Evolutionary conservation across 2,329 filamentous ascomycete species (phyloP), one percentile per base, ranked within the genome.

Genomic region (Mycocentrospora acerina): DNA sequence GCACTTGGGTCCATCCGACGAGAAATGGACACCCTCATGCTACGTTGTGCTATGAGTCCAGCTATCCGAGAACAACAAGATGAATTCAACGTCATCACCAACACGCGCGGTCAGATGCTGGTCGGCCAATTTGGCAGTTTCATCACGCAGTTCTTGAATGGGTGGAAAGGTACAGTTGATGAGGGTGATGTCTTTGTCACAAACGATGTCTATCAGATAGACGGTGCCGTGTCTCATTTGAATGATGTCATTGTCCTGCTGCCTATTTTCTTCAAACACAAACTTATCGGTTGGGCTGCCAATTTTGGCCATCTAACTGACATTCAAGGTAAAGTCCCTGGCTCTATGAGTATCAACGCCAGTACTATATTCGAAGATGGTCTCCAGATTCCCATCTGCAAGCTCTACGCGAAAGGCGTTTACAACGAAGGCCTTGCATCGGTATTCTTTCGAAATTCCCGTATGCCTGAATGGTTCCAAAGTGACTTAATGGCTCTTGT

Each of bases 81-180:
- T 18, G 73, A 76, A 42, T 77, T 76, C 57, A 77, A 77, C 22
- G 73, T 76, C n/a, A 74, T 76, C 34, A 76, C 74, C 4, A 72
- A 74, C 28, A 60, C 62, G 1, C 55, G 64, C 1, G 74, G 74
- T 4, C 67, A 76, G 44, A 77, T 77, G 73, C 64, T 77, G 0
- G 74, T 73, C 6, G 74, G 74, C 0, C 74, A 77, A 32, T 76
- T 77, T 24, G 73, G 73, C 3, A 74, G 71, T 43, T 76, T 76
- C 45, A 75, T 76, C 42, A 65, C 65, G 1, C 65, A 72, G 28
- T 76, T 77, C 36, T 50, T 77, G n/a, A 51, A 66, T 2, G 58
- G 64, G 2, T 76, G 72, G 72, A 63, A 66, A n/a, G 72, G 70
- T 2, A 68, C 69, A 0, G 66, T 77, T 29, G 69, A 76, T 32